phyloP scores from a whole-genome alignment of 768 basidiomycete species.

The Boletus pseudopeckii region DNA sequence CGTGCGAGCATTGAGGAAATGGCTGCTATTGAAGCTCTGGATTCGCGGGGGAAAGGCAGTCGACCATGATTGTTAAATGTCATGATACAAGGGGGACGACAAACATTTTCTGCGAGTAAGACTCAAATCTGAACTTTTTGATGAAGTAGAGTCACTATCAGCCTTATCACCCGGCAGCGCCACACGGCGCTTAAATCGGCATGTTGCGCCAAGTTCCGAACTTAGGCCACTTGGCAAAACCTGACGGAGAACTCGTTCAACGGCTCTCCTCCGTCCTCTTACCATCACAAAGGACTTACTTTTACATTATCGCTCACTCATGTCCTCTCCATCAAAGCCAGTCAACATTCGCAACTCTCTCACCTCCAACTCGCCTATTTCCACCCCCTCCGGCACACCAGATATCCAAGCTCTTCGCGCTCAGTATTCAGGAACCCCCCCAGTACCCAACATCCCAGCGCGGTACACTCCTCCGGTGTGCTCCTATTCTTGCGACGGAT shows the following conservation, averaged over 20 bases:
- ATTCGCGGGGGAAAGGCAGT: not conserved
- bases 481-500: conserved; percentile 16
- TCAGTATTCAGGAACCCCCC: conserved; percentile 58
- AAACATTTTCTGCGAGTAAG: too few relatives aligned
- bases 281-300: not conserved
- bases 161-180: not conserved
- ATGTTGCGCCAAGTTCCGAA: not conserved
- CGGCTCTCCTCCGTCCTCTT: not conserved
- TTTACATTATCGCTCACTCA: conserved; percentile 17
- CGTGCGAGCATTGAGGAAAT: not conserved
- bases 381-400: conserved; percentile 55
- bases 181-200: not conserved
- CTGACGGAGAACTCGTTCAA: not conserved
- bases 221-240: not conserved
- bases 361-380: conserved; percentile 9
- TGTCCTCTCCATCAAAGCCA: conserved; percentile 58
- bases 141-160: too few relatives aligned
- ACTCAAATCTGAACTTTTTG: too few relatives aligned
- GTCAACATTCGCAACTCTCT: conserved; percentile 42
- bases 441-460: conserved; percentile 48
- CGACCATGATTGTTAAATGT: too few relatives aligned
- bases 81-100: too few relatives aligned
- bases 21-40: not conserved
- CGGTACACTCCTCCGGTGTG: conserved; percentile 49
- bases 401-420: conserved; percentile 63